These are phyloP conservation scores for Verticillium nonalfalfae DNA, from an alignment of 2,329 filamentous ascomycete species.

Conservation along the genomic window DNA sequence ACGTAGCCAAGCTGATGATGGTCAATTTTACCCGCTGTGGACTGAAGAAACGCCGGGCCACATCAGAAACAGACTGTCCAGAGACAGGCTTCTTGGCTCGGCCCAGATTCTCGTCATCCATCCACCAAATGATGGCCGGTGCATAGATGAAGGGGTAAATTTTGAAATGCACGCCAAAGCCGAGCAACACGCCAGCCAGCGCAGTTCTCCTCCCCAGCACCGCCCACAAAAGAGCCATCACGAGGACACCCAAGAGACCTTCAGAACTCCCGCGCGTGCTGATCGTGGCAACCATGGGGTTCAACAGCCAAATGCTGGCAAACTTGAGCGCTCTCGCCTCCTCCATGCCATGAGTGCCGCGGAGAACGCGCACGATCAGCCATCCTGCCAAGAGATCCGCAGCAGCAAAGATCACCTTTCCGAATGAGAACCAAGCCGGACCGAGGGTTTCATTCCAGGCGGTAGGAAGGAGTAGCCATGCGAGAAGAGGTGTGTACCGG, in stretches of 20 bases:
- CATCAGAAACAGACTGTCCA: neutral
- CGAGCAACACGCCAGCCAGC: conserved; percentile 69
- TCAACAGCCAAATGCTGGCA: conserved; percentile 85
- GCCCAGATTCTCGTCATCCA: conserved; percentile 50
- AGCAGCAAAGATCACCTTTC: conserved; percentile 78
- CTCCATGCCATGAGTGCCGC: conserved; percentile 36
- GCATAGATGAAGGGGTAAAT: conserved; percentile 98
- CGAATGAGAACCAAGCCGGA: conserved; percentile 65
- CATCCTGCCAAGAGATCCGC: conserved; percentile 82
- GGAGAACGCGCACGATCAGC: conserved; percentile 51
- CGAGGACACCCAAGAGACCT: conserved; percentile 78
- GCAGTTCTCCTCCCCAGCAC: conserved; percentile 55
- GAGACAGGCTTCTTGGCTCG: neutral
- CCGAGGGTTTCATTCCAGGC: conserved; percentile 40
- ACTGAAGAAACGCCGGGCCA: conserved; percentile 38
- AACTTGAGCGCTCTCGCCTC: conserved; percentile 60
- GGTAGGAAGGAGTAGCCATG: conserved; percentile 85
- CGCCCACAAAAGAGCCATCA: conserved; percentile 78
- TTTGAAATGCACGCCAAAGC: conserved; percentile 90
- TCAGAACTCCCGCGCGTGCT: conserved; percentile 93
- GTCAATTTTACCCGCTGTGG: conserved; percentile 50
- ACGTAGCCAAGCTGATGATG: conserved; percentile 63
- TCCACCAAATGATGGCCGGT: conserved; percentile 72
- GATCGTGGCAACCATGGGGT: conserved; percentile 97
- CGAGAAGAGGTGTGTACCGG: conserved; percentile 89